Percentiles rank a stretch among this genome's conserved stretches.
phyloP scores from a whole-genome alignment of 768 basidiomycete species.

The Pholiota molesta region DNA sequence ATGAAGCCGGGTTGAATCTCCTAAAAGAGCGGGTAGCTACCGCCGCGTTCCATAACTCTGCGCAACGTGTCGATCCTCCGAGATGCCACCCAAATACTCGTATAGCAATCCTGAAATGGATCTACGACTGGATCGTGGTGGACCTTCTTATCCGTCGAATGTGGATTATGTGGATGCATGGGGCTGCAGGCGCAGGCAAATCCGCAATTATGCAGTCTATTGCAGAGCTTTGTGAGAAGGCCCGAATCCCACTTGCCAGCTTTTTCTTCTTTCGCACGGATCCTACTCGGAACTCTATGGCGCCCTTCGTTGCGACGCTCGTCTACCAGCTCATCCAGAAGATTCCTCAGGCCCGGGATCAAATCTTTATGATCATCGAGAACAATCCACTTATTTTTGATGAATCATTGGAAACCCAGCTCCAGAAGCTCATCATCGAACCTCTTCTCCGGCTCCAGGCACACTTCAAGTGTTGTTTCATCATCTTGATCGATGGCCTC shows the following conservation, averaged over 20 bases:
- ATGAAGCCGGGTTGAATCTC: too few relatives aligned
- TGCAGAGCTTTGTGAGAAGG: constrained; percentile 21
- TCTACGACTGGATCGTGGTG: too few relatives aligned
- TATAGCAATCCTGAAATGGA: too few relatives aligned
- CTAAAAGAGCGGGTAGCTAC: too few relatives aligned
- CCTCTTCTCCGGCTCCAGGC: background rate
- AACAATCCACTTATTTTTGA: background rate
- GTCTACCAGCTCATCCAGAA: constrained; percentile 25
- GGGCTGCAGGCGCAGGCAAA: constrained; percentile 26
- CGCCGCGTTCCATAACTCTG: too few relatives aligned
- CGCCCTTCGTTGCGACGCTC: constrained; percentile 32
- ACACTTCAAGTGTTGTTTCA: background rate
- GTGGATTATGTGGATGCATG: constrained; percentile 22
- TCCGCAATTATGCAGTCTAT: constrained; percentile 27
- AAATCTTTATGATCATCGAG: constrained; percentile 13
- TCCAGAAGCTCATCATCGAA: background rate
- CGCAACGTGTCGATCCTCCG: too few relatives aligned
- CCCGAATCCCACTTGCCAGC: constrained; percentile 24
- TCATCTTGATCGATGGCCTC: constrained; percentile 22
- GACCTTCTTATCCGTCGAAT: too few relatives aligned
- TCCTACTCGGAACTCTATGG: constrained; percentile 25
- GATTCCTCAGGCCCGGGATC: constrained; percentile 6
- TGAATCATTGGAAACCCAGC: background rate
- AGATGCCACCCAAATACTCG: too few relatives aligned
- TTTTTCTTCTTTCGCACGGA: constrained; percentile 38